Percentiles rank a stretch among this genome's conserved stretches.
phyloP scores from a whole-genome alignment of 306 rosid genomes.

The Vigna hirtella region DNA sequence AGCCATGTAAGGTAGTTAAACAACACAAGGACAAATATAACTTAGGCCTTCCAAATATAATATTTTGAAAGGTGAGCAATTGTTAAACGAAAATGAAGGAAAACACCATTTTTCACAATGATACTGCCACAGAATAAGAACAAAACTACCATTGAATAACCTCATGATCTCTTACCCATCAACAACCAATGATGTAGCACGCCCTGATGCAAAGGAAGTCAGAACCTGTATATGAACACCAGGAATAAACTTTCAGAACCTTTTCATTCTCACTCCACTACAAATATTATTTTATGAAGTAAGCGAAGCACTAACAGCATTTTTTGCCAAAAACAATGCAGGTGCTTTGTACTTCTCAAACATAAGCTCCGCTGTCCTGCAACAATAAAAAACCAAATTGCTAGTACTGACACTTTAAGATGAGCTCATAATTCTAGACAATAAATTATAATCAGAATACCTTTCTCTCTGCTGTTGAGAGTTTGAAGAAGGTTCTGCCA shows the following conservation, averaged over 20 bases:
- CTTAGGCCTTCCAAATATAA: not conserved
- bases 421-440: constrained; percentile 23
- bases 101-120: not conserved
- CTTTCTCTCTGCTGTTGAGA: constrained; percentile 94
- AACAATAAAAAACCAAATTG: constrained; percentile 47
- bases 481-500: constrained; percentile 93
- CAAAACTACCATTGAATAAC: constrained; percentile 28
- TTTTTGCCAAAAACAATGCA: constrained; percentile 94
- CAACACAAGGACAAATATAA: constrained; percentile 26
- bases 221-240: constrained; percentile 66
- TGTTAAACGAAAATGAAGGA: not conserved
- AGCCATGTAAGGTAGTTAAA: constrained; percentile 25
- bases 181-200: constrained; percentile 96
- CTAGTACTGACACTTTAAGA: constrained; percentile 23
- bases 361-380: constrained; percentile 95
- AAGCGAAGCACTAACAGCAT: constrained; percentile 75
- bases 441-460: constrained; percentile 47
- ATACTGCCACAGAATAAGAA: constrained; percentile 22
- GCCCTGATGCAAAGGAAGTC: constrained; percentile 98
- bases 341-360: constrained; percentile 98
- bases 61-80: not conserved
- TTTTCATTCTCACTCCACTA: constrained; percentile 17
- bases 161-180: constrained; percentile 69
- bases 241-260: constrained; percentile 26
- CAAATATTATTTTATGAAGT: constrained; percentile 26